Percentiles rank a stretch among this genome's conserved stretches.
phyloP scores from a whole-genome alignment of 345 rosid genomes.

The Eucalyptus polyanthemos region DNA sequence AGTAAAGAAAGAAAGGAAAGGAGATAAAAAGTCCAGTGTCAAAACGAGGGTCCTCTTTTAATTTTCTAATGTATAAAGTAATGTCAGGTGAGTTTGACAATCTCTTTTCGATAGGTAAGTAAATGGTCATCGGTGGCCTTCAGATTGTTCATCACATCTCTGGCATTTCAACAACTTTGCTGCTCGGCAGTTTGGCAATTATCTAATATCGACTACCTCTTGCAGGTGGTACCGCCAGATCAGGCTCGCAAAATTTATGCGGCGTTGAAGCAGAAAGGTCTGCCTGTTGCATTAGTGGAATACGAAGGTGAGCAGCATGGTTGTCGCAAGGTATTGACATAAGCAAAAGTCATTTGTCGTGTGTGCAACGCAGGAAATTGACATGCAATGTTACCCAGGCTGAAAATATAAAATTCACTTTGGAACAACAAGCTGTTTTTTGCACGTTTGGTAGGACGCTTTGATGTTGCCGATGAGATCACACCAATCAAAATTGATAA shows the following conservation, averaged over 20 bases:
- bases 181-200: neutral
- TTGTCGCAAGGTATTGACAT: slow-evolving; percentile 60
- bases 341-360: neutral
- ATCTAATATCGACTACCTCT: neutral
- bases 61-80: neutral
- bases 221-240: slow-evolving; percentile 73
- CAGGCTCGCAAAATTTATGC: slow-evolving; percentile 75
- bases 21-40: neutral
- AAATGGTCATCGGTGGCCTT: neutral
- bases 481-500: slow-evolving; percentile 59
- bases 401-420: slow-evolving; percentile 77
- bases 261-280: slow-evolving; percentile 36
- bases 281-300: slow-evolving; percentile 56
- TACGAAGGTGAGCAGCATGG: slow-evolving; percentile 94
- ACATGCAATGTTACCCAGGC: slow-evolving; percentile 30
- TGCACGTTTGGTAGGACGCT: slow-evolving; percentile 57
- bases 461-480: slow-evolving; percentile 63
- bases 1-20: neutral
- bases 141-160: neutral
- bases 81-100: neutral
- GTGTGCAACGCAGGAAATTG: neutral
- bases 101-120: neutral
- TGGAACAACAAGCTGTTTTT: slow-evolving; percentile 87
- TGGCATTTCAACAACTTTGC: neutral
- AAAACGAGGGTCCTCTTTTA: neutral